Evolutionary conservation across 1,284 basidiomycete species (phyloP).

Genomic region (Malassezia vespertilionis): DNA sequence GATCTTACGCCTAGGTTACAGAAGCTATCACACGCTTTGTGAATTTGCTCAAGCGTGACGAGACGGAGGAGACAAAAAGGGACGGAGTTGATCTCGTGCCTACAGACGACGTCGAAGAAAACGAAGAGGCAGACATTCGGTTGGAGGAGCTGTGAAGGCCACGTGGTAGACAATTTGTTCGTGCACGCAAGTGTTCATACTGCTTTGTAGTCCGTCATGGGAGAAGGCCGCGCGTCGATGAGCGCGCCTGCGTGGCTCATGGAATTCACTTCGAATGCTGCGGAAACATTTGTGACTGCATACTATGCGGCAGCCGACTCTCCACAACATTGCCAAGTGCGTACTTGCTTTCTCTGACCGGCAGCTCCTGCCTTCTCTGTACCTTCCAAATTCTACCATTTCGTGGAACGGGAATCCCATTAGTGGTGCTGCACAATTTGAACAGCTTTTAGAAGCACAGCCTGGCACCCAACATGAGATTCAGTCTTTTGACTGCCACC

Average conservation of each 20-base stretch:
- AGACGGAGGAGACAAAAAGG: constrained; percentile 29
- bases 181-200: too few species aligned
- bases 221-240: background rate
- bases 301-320: constrained; percentile 46
- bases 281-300: constrained; percentile 42
- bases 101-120: constrained; percentile 26
- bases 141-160: constrained; percentile 12
- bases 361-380: constrained; percentile 37
- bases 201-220: too few species aligned
- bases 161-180: too few species aligned
- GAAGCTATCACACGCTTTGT: constrained; percentile 42
- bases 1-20: constrained; percentile 23
- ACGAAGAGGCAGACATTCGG: constrained; percentile 14
- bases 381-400: constrained; percentile 37
- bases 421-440: constrained; percentile 32
- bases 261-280: constrained; percentile 39
- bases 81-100: constrained; percentile 21
- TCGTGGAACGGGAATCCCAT: constrained; percentile 46
- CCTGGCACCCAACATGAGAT: constrained; percentile 43
- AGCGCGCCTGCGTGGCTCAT: constrained; percentile 19
- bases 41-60: constrained; percentile 44
- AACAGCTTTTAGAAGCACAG: constrained; percentile 35
- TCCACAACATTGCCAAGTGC: constrained; percentile 28
- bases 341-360: background rate
- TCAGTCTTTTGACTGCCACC: constrained; percentile 40